Evolutionary conservation across 2,329 filamentous ascomycete species (phyloP).

Genomic region (Septoria petroselini): DNA sequence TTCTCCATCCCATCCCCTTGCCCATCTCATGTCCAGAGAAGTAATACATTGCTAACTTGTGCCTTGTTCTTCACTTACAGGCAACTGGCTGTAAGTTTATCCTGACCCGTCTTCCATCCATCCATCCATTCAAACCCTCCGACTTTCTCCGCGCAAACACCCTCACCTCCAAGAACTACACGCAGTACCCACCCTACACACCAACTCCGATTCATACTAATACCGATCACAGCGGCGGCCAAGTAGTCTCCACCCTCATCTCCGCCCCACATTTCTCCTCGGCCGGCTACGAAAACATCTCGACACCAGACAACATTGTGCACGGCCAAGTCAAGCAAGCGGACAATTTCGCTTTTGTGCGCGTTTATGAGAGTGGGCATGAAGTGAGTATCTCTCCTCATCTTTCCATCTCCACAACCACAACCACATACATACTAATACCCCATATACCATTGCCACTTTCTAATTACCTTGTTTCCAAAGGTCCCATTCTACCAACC

Average conservation of each 20-base stretch:
- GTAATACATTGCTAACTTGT: neutral
- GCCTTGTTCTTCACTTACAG: neutral
- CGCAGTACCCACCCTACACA: too few species aligned
- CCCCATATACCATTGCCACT: too few species aligned
- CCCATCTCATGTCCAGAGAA: too few species aligned
- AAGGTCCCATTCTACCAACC: constrained; percentile 55
- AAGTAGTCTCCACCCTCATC: constrained; percentile 43
- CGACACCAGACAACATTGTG: constrained; percentile 41
- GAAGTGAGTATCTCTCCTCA: constrained; percentile 28
- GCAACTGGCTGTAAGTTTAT: constrained; percentile 41
- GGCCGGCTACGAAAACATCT: constrained; percentile 51
- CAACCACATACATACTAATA: too few species aligned
- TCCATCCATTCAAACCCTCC: neutral
- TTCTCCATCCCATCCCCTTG: too few species aligned
- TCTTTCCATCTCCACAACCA: too few species aligned
- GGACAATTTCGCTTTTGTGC: constrained; percentile 50
- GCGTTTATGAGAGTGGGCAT: constrained; percentile 51
- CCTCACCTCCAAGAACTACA: too few species aligned
- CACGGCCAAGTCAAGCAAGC: constrained; percentile 55
- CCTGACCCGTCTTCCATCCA: neutral
- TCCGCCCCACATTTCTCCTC: constrained; percentile 42
- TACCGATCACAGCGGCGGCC: constrained; percentile 41
- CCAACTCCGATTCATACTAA: neutral
- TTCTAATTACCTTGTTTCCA: too few species aligned
- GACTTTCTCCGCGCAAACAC: neutral